These are phyloP conservation scores for Leccinum disarticulatum DNA, from an alignment of 768 basidiomycete genomes.

Conservation along the genomic window DNA sequence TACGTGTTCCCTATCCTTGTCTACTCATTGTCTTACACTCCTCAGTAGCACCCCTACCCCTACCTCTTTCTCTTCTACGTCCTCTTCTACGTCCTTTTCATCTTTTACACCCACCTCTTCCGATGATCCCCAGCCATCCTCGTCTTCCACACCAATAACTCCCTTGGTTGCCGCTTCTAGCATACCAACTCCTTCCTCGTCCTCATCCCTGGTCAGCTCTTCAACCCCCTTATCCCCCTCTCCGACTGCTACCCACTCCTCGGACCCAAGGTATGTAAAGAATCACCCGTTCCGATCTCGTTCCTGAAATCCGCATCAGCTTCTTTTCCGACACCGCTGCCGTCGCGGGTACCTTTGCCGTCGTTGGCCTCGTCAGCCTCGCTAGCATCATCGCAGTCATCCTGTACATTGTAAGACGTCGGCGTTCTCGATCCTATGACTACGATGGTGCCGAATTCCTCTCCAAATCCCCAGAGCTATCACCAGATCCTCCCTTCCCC, in stretches of 20 bases:
- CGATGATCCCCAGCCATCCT: not conserved
- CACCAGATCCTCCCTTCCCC: constrained; percentile 12
- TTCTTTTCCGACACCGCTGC: constrained; percentile 49
- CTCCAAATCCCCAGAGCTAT: constrained; percentile 19
- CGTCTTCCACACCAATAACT: not conserved
- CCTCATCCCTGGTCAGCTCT: not conserved
- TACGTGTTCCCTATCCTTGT: constrained; percentile 7
- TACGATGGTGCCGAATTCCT: constrained; percentile 33
- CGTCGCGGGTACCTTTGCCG: constrained; percentile 46
- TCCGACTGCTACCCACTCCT: constrained; percentile 9
- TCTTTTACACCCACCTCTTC: not conserved
- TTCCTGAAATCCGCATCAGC: constrained; percentile 24
- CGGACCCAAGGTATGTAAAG: constrained; percentile 24
- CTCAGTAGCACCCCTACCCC: not conserved
- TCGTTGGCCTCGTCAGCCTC: constrained; percentile 38
- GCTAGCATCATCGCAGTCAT: constrained; percentile 31
- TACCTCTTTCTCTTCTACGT: not conserved
- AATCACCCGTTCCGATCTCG: not conserved
- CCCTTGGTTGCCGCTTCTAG: not conserved
- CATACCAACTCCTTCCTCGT: not conserved
- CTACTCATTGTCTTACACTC: not conserved
- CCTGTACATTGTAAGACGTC: constrained; percentile 33
- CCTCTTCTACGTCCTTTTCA: constrained; percentile 6
- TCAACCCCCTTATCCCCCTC: constrained; percentile 12
- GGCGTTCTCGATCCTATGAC: constrained; percentile 17